Conservation (phyloP, 2,329 filamentous ascomycete species). For the Tolypocladium nubicola region DNA sequence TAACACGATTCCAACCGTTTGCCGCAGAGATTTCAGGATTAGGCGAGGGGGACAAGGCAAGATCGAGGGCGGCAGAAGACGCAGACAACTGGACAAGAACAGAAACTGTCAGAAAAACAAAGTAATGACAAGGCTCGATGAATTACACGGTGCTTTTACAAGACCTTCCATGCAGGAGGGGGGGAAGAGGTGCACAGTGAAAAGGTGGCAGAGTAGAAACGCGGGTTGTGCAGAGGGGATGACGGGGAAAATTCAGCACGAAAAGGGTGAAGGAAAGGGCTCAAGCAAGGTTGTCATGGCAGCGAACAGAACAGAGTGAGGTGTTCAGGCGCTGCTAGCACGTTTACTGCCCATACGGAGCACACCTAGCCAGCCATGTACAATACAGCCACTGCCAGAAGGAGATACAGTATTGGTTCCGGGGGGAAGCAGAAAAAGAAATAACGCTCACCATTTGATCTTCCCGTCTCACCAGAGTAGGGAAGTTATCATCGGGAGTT, state of each 20-base stretch:
- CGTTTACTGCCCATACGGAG: not conserved
- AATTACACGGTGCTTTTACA: not conserved
- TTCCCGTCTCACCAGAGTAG: conserved; percentile 64
- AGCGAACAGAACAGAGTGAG: not conserved
- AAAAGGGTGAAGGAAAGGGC: not conserved
- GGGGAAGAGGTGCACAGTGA: not conserved
- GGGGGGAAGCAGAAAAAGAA: not conserved
- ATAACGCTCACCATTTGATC: conserved; percentile 38
- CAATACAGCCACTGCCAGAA: not conserved
- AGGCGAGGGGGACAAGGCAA: conserved; percentile 60
- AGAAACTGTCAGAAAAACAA: conserved; percentile 19
- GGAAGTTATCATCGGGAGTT: conserved; percentile 74
- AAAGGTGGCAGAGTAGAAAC: not conserved
- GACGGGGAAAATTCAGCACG: not conserved
- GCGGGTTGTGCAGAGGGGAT: not conserved
- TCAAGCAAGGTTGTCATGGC: not conserved
- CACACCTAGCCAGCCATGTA: not conserved
- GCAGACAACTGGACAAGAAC: conserved; percentile 55
- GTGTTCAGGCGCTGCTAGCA: not conserved
- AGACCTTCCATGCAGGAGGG: not conserved
- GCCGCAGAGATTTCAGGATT: conserved; percentile 41
- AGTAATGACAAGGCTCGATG: conserved; percentile 9
- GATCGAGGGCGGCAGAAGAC: conserved; percentile 70
- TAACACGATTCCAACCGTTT: conserved; percentile 49
- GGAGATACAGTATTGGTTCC: not conserved